Base-by-base conservation (phyloP, 352 stramenopile genomes). In the Phytophthora nicotianae region DNA sequence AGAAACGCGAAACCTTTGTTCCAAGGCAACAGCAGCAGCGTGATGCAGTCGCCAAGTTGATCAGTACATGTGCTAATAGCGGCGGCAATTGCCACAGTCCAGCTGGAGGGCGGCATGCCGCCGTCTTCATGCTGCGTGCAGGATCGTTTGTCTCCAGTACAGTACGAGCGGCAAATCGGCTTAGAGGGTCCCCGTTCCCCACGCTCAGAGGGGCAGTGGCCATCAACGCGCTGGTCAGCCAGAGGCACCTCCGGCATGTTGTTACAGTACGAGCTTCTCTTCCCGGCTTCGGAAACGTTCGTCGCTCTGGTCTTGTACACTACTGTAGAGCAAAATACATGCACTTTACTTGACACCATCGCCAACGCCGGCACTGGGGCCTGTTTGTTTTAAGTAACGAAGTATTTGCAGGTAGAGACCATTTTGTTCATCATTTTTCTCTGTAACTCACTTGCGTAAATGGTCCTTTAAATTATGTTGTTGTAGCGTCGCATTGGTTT, bases 251-350 rank as follows among this genome's bases (percentile, higher is more conserved):
- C 24, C 7, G 24, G 24, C 24, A 7, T 7, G 24, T 29, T 29
- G 24, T n/a, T n/a, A n/a, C n/a, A n/a, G n/a, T n/a, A n/a, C n/a
- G n/a, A n/a, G n/a, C n/a, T n/a, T n/a, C n/a, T n/a, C n/a, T n/a
- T n/a, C n/a, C n/a, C n/a, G 14, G n/a, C 37, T 52, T 58, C 51
- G 11, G 29, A 16, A 17, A 23, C 6, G 40, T 59, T 51, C 52
- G 38, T n/a, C 41, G 52, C 17, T 59, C 52, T 32, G 21, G 27
- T 51, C 52, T 33, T 61, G 29, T 20, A 53, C 51, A 19, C 3
- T 41, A n/a, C n/a, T n/a, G n/a, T n/a, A n/a, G n/a, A n/a, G n/a
- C n/a, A n/a, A n/a, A n/a, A n/a, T n/a, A n/a, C n/a, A n/a, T 17
- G 32, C n/a, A 11, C 29, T 35, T 35, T 9, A 35, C 29, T 8